Base-by-base conservation (phyloP, 2,329 filamentous ascomycete species). In the Sclerotinia subarctica region DNA sequence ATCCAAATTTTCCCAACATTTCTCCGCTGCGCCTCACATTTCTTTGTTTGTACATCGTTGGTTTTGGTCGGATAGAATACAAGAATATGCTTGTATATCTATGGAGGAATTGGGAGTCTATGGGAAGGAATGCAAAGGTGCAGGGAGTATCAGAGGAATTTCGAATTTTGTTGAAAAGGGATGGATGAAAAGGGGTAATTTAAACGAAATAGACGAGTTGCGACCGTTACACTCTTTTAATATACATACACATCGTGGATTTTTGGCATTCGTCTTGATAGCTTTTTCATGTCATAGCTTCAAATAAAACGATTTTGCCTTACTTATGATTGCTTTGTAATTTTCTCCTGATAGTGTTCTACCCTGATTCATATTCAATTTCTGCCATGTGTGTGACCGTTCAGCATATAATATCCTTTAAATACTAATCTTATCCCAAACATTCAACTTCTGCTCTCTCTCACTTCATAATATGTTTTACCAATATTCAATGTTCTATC, bases 191-290 rank as follows among this genome's bases (percentile, higher is more conserved):
- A 26, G n/a, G n/a, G n/a, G n/a, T n/a, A n/a, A n/a, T n/a, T n/a
- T n/a, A 13, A 21, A 29, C 3, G 21, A n/a, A 21, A 29, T 58
- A 58, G 56, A 38, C 56, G 38, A 58, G 17, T 58, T 58, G 56
- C 56, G 38, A 58, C 35, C 35, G 56, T 58, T 44, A 58, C 38
- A 44, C 38, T 58, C 38, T 44, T 58, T 58, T 0, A n/a, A n/a
- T n/a, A n/a, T 19, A 44, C 11, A 8, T 42, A 44, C n/a, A 58
- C 7, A 44, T 21, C n/a, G 2, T 44, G 26, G 6, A 7, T 13
- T 58, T 58, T 58, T 6, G 15, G 35, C 38, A 58, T 44, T 58
- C 15, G 3, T 58, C 6, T 3, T 44, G 5, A 19, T 44, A 58
- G 35, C 38, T 29, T 58, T 44, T 21, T 26, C 38, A 19, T 6